These are phyloP conservation scores for Colletotrichum noveboracense DNA, from an alignment of 2,329 filamentous ascomycete genomes.

Conservation along the genomic window DNA sequence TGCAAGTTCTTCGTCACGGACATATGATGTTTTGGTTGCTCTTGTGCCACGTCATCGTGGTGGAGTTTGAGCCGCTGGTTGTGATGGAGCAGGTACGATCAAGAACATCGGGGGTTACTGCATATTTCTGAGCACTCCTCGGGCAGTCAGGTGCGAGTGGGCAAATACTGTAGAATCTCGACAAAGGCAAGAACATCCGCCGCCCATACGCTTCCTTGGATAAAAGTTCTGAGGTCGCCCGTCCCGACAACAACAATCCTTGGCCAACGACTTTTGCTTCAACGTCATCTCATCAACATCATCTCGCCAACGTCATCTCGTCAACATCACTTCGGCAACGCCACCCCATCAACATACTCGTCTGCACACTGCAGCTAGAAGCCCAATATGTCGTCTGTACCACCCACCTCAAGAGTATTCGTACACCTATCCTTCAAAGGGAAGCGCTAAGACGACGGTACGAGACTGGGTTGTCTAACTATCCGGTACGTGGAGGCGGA, in stretches of 20 bases:
- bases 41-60: not conserved
- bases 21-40: not conserved
- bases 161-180: not conserved
- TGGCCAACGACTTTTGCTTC: not conserved
- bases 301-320: not conserved
- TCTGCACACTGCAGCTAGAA: not conserved
- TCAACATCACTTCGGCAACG: not conserved
- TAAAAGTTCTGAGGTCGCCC: not conserved
- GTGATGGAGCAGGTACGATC: not conserved
- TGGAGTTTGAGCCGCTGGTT: not conserved
- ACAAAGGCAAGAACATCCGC: not conserved
- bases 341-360: not conserved
- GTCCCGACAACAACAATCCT: not conserved
- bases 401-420: not conserved
- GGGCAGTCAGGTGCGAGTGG: not conserved
- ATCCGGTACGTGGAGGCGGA: not conserved
- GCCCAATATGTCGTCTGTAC: not conserved
- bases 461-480: not conserved
- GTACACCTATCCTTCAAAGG: not conserved
- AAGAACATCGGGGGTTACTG: not conserved
- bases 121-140: not conserved
- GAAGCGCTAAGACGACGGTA: not conserved
- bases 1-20: not conserved
- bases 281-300: not conserved
- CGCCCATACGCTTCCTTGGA: not conserved